Evolutionary conservation across 2,329 filamentous ascomycete genomes (phyloP), one percentile per base, ranked within the genome.

Genomic region (Pyrenophora graminea): DNA sequence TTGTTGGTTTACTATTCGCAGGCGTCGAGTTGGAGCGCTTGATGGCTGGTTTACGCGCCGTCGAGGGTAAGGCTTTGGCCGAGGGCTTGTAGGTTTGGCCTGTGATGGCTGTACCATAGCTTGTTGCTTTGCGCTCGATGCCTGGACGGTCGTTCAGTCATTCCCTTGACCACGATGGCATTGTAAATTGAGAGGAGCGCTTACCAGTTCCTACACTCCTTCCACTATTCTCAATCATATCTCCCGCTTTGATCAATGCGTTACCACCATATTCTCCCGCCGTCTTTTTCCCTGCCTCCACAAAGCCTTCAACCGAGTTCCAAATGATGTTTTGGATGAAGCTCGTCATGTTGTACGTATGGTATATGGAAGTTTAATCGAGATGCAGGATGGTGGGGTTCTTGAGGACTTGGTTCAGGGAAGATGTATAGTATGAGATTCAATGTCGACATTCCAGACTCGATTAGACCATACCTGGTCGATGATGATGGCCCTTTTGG

Each of bases 291-390:
- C 70, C 71, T 0, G 68, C 70, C 33, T 73, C 70, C 1, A 74
- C 69, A 40, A 73, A 73, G 2, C 72, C 72, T 18, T 65, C 63
- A 13, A 74, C 66, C 17, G 67, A 71, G 53, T 72, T 72, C 64
- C 68, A 70, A 30, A 74, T 53, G 39, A 74, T 73, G 48, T 73
- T 72, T 46, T 66, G 60, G 33, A 74, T 65, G 48, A 74, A 73
- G 38, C 58, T 54, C 31, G 66, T 56, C 67, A 68, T 69, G 41
- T 23, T 34, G 17, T 13, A 45, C 41, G 27, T 30, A 30, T 30
- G 10, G 8, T 30, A 30, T 30, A 9, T 30, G 27, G 27, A 9
- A 30, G 7, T 30, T 3, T 30, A 9, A 13, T 30, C 27, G 27
- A 30, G 27, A 30, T 30, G 7, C 10, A 30, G 27, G 27, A 12